Conservation (phyloP, 345 rosid genomes). For the Erucastrum elatum region DNA sequence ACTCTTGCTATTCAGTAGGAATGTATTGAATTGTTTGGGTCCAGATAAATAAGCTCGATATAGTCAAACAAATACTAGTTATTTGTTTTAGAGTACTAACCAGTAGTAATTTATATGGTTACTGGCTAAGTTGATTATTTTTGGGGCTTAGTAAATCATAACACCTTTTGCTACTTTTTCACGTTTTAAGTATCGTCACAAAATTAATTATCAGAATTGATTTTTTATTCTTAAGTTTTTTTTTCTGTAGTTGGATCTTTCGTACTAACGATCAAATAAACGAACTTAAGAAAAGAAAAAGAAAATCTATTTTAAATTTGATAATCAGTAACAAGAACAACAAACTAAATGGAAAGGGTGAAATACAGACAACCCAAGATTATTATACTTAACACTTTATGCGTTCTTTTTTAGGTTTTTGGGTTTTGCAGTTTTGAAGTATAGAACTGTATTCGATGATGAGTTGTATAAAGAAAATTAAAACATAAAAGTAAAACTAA, state of each 20-base stretch:
- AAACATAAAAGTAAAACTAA: conserved; percentile 20
- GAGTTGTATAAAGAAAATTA: not conserved
- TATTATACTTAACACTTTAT: conserved; percentile 18
- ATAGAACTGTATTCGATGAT: conserved; percentile 24
- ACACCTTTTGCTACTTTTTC: not conserved
- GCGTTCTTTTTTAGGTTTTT: not conserved
- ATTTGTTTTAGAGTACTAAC: not conserved
- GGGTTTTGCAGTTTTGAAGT: conserved; percentile 20
- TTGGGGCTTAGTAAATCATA: not conserved
- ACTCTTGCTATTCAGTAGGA: not conserved
- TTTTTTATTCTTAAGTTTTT: not conserved
- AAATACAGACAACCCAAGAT: conserved; percentile 29
- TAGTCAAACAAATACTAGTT: not conserved
- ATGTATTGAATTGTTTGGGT: not conserved
- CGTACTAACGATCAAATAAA: not conserved
- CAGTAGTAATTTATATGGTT: not conserved
- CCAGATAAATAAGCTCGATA: not conserved
- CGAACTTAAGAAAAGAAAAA: not conserved
- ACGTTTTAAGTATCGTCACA: not conserved
- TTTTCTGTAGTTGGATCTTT: not conserved
- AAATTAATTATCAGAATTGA: not conserved
- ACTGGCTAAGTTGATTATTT: not conserved
- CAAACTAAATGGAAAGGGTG: conserved; percentile 11
- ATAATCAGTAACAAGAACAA: conserved; percentile 9
- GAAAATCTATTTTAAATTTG: conserved; percentile 18